Evolutionary conservation across 2,329 filamentous ascomycete genomes (phyloP).

Genomic region (Lachnellula suecica): DNA sequence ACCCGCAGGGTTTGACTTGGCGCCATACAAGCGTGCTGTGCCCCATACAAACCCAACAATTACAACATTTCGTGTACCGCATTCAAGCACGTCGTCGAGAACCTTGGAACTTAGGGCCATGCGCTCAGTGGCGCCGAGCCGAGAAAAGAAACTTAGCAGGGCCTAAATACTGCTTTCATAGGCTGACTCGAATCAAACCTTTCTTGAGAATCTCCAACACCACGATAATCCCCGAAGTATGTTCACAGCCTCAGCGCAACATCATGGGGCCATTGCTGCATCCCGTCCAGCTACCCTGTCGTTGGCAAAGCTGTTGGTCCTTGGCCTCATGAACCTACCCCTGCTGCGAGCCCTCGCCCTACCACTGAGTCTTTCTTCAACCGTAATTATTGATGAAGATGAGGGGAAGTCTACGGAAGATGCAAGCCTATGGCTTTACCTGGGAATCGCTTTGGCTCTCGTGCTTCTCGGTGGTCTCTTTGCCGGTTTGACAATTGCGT

Average conservation of each 20-base stretch:
- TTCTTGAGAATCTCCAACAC: not conserved
- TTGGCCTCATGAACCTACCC: not conserved
- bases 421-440: slow-evolving; percentile 75
- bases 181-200: not conserved
- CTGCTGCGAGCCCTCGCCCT: not conserved
- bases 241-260: not conserved
- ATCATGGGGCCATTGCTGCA: not conserved
- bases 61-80: not conserved
- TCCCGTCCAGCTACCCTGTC: not conserved
- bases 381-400: not conserved
- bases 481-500: slow-evolving; percentile 91
- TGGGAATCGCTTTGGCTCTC: slow-evolving; percentile 73
- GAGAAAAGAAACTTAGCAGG: not conserved
- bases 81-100: not conserved
- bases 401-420: not conserved
- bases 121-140: not conserved
- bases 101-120: not conserved
- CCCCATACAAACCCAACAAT: not conserved
- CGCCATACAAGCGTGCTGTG: not conserved
- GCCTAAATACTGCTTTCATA: not conserved
- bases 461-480: slow-evolving; percentile 91
- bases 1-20: not conserved
- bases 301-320: not conserved
- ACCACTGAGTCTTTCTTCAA: not conserved
- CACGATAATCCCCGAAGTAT: not conserved